Base-by-base conservation (phyloP, 2,329 filamentous ascomycete genomes). In the Setomelanomma holmii region DNA sequence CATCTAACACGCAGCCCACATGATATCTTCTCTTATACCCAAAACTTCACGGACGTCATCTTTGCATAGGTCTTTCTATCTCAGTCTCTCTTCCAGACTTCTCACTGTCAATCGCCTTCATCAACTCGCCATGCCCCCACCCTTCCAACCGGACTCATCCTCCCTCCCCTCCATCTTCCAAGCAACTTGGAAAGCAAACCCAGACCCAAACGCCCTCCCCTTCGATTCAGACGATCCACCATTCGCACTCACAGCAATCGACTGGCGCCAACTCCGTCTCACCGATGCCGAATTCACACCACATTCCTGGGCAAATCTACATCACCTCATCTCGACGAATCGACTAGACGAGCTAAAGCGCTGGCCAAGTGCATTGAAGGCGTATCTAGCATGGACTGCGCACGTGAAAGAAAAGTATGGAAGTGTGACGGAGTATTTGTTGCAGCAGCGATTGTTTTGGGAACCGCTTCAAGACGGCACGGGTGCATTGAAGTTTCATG, bases 321-420 rank as follows among this genome's bases (percentile, higher is more conserved):
- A 55, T 24, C 33, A 58, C 7, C 60, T 75, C 6, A 72, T 75
- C 45, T 75, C 75, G 16, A 74, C 76, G 33, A 82, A 84, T 63
- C 76, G 80, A 52, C 82, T 87, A 49, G 80, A 81, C 53, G 72
- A 80, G 27, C 75, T 87, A 10, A 85, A 83, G 65, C 82, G 85
- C 58, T 81, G 79, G 68, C 85, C 85, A 19, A 84, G 82, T 55
- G 80, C 85, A 58, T 75, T 86, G 14, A 77, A 78, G 66, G 80
- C 81, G 46, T 88, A 88, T 64, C 77, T 86, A n/a, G 76, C 78
- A 24, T 88, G 85, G 84, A 81, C 80, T 3, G 72, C 74, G 35
- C 72, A 80, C 30, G 82, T 79, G 35, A 86, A 85, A 61, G 66
- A 72, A n/a, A 64, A 77, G 34, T 85, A 85, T 67, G 84, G 84